Percentiles rank a stretch among this genome's conserved stretches.
Conservation (phyloP, 2,329 filamentous ascomycete genomes). For the Penicillium sp. region DNA sequence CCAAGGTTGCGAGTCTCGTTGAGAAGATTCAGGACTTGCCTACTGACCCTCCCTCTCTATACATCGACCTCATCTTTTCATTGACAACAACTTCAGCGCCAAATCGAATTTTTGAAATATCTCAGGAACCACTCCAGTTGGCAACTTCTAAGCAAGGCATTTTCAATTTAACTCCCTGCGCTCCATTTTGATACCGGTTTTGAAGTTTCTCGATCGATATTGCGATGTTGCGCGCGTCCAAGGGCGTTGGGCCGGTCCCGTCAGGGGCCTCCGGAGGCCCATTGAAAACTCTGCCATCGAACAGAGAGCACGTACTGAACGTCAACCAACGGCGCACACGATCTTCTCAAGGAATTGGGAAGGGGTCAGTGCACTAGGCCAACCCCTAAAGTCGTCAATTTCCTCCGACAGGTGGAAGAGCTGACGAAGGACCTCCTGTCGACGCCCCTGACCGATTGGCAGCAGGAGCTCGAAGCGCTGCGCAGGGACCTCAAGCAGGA, state of each 20-base stretch:
- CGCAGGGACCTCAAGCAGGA: too few relatives aligned
- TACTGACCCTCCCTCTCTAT: too few relatives aligned
- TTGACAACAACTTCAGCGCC: slow-evolving; percentile 7
- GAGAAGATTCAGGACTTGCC: too few relatives aligned
- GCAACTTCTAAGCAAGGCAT: not conserved
- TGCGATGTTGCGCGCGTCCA: not conserved
- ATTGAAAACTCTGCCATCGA: too few relatives aligned
- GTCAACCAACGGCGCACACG: not conserved
- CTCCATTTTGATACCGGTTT: not conserved
- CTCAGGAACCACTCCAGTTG: slow-evolving; percentile 1
- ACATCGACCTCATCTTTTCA: too few relatives aligned
- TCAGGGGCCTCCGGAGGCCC: not conserved
- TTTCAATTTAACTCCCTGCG: not conserved
- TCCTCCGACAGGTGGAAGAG: not conserved
- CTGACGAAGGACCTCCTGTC: slow-evolving; percentile 5
- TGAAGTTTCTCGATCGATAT: not conserved
- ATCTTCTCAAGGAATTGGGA: not conserved
- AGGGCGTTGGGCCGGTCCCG: not conserved
- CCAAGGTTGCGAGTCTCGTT: too few relatives aligned
- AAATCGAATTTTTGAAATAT: slow-evolving; percentile 7
- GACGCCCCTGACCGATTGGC: too few relatives aligned
- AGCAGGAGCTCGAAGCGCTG: too few relatives aligned
- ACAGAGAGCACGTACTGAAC: too few relatives aligned
- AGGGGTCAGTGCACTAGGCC: not conserved
- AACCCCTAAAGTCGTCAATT: not conserved